Evolutionary conservation across 805 yeast genomes (phyloP).

Genomic region (Teunomyces tritomae): DNA sequence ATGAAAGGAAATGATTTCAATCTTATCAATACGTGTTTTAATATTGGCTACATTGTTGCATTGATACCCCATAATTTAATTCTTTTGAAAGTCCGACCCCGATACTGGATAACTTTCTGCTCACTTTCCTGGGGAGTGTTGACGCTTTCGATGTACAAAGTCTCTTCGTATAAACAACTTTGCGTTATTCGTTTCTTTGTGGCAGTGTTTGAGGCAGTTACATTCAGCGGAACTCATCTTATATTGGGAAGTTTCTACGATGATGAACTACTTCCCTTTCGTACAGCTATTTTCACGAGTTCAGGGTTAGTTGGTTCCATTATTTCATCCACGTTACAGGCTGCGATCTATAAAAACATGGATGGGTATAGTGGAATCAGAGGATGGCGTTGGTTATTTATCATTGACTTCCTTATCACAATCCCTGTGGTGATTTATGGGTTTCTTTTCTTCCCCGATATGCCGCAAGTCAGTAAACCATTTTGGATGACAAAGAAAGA

Average conservation of each 20-base stretch:
- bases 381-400: constrained; percentile 49
- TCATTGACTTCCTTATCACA: constrained; percentile 58
- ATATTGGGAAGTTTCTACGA: constrained; percentile 52
- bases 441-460: constrained; percentile 56
- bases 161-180: constrained; percentile 45
- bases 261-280: constrained; percentile 32
- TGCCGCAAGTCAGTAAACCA: constrained; percentile 40
- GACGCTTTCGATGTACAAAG: constrained; percentile 51
- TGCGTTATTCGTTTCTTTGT: constrained; percentile 59
- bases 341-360: constrained; percentile 48
- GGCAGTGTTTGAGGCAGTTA: constrained; percentile 58
- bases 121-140: constrained; percentile 56
- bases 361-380: constrained; percentile 47
- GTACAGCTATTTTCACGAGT: constrained; percentile 51
- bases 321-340: constrained; percentile 55
- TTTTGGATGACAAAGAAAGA: constrained; percentile 42
- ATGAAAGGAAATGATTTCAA: constrained; percentile 51
- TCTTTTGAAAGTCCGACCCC: constrained; percentile 50
- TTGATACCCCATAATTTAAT: constrained; percentile 62
- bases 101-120: constrained; percentile 55
- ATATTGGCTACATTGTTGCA: constrained; percentile 59
- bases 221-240: constrained; percentile 54
- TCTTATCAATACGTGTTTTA: constrained; percentile 53
- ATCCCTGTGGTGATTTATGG: constrained; percentile 59
- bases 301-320: constrained; percentile 55